Conservation (phyloP, 305 asterid species). For the Fraxinus latifolia region DNA sequence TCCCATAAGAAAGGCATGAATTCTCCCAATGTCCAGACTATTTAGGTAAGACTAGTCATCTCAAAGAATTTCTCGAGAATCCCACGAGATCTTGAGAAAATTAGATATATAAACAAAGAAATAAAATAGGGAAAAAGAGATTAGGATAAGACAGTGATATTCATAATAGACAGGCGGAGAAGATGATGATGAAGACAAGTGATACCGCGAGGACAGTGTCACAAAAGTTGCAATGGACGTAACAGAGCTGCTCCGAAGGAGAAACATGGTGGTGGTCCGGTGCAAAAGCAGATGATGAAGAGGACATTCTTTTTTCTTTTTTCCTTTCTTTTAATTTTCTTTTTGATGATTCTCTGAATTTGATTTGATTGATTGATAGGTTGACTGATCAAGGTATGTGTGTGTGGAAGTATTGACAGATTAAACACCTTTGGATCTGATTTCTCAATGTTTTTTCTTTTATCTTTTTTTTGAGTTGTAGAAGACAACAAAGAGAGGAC, state of each 20-base stretch:
- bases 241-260: conserved; percentile 88
- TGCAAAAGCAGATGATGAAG: conserved; percentile 64
- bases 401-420: too few relatives aligned
- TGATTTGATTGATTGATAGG: conserved; percentile 73
- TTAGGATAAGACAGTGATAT: neutral
- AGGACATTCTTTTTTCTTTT: conserved; percentile 48
- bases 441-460: conserved; percentile 26
- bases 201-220: conserved; percentile 92
- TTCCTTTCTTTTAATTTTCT: neutral
- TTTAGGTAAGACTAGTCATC: neutral
- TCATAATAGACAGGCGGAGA: neutral
- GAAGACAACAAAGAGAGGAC: conserved; percentile 27
- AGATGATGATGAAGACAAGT: neutral
- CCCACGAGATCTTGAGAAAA: neutral
- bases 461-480: conserved; percentile 11
- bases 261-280: conserved; percentile 79
- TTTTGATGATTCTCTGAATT: conserved; percentile 22
- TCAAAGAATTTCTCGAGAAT: neutral
- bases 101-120: neutral
- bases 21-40: neutral
- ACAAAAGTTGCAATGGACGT: conserved; percentile 89
- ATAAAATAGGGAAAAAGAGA: neutral
- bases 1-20: neutral
- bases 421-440: conserved; percentile 65
- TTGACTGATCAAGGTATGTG: conserved; percentile 53